phyloP scores from a whole-genome alignment of 2,329 filamentous ascomycete genomes.

The Exophiala viscosa region DNA sequence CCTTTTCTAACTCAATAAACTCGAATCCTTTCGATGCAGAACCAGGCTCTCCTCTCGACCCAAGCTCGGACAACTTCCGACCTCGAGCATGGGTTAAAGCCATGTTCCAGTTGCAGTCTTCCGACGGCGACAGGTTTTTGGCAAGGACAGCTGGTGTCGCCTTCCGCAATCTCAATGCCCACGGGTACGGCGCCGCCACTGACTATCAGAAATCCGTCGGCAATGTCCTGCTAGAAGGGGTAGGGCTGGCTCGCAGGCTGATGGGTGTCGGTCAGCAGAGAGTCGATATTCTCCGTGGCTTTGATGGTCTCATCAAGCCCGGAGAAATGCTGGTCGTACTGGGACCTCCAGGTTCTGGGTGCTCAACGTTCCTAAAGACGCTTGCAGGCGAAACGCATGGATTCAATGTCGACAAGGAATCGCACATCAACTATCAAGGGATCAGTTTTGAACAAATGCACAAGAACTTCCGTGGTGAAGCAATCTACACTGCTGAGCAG shows the following conservation, averaged over 20 bases:
- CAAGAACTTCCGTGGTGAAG: conserved; percentile 72
- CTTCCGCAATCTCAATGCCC: conserved; percentile 39
- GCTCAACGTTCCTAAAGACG: conserved; percentile 78
- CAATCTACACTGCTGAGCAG: conserved; percentile 81
- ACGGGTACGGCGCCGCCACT: conserved; percentile 37
- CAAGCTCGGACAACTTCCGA: conserved; percentile 43
- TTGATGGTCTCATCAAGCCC: conserved; percentile 59
- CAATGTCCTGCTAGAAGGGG: conserved; percentile 40
- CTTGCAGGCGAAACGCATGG: conserved; percentile 77
- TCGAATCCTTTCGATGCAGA: conserved; percentile 27
- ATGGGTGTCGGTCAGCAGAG: conserved; percentile 35
- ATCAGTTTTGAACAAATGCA: conserved; percentile 70
- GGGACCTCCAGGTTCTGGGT: conserved; percentile 52
- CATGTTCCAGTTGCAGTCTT: conserved; percentile 40
- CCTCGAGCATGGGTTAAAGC: conserved; percentile 47
- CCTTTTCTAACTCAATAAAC: conserved; percentile 3
- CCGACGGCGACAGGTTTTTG: conserved; percentile 35
- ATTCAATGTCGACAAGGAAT: conserved; percentile 63
- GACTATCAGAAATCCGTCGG: conserved; percentile 41
- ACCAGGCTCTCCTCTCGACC: conserved; percentile 40
- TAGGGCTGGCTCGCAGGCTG: conserved; percentile 30
- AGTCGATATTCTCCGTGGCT: conserved; percentile 61
- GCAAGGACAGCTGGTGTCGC: conserved; percentile 39
- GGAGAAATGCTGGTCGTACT: conserved; percentile 59
- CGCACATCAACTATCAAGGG: conserved; percentile 77